Evolutionary conservation across 2,329 filamentous ascomycete genomes (phyloP).

Genomic region (Colletotrichum somersetense): DNA sequence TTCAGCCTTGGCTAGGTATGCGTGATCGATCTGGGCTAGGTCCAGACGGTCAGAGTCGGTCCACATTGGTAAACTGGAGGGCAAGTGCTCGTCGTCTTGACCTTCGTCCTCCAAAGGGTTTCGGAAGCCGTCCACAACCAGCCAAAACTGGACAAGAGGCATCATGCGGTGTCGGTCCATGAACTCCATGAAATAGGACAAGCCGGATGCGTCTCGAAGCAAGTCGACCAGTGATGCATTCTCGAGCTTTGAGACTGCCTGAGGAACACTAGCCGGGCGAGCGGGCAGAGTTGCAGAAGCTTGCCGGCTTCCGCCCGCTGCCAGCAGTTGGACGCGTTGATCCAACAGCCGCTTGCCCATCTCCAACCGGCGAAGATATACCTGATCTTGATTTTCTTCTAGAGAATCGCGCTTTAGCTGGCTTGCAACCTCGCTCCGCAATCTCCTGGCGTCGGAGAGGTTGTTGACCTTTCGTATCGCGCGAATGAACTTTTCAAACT

Average conservation of each 20-base stretch:
- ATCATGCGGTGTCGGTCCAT: constrained; percentile 94
- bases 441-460: constrained; percentile 90
- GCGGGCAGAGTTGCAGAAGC: constrained; percentile 45
- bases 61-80: constrained; percentile 76
- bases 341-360: constrained; percentile 92
- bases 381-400: constrained; percentile 82
- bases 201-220: constrained; percentile 87
- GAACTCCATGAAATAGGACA: constrained; percentile 99
- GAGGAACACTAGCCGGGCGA: constrained; percentile 35
- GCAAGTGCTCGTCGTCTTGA: constrained; percentile 75
- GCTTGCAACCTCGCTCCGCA: constrained; percentile 91
- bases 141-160: constrained; percentile 96
- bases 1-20: constrained; percentile 86
- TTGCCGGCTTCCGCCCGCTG: constrained; percentile 71
- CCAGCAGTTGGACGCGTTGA: constrained; percentile 86
- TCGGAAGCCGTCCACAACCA: constrained; percentile 95
- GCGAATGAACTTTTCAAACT: constrained; percentile 94
- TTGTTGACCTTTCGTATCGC: constrained; percentile 90
- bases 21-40: constrained; percentile 90
- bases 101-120: constrained; percentile 90
- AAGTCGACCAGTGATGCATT: constrained; percentile 85
- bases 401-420: constrained; percentile 89
- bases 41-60: constrained; percentile 87
- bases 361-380: constrained; percentile 90
- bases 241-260: constrained; percentile 70